A percentile compares a stretch with the other conserved stretches of the same genome.
phyloP scores from a whole-genome alignment of 257 asterid species.

The Echites panduratus region DNA sequence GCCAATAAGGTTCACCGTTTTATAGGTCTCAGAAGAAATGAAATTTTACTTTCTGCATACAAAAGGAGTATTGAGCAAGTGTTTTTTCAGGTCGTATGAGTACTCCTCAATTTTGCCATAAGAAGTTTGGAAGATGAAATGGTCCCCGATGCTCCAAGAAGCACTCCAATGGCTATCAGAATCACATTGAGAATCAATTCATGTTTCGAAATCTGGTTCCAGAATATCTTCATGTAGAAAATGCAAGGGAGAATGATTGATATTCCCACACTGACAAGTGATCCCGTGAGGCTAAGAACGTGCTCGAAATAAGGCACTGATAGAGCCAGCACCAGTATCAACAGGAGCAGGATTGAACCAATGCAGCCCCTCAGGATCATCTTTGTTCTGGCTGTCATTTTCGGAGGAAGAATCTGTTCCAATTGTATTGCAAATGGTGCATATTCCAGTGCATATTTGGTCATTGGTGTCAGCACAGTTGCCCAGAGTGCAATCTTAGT shows the following conservation, averaged over 20 bases:
- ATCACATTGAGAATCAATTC: slow-evolving; percentile 31
- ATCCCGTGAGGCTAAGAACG: slow-evolving; percentile 70
- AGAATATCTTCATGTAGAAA: slow-evolving; percentile 55
- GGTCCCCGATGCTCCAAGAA: slow-evolving; percentile 56
- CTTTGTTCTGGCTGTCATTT: slow-evolving; percentile 39
- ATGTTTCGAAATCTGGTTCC: slow-evolving; percentile 32
- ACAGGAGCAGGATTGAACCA: slow-evolving; percentile 47
- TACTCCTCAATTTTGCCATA: slow-evolving; percentile 28
- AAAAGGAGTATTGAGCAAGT: background rate
- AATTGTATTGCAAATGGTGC: slow-evolving; percentile 67
- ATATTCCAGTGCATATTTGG: slow-evolving; percentile 67
- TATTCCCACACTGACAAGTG: slow-evolving; percentile 59
- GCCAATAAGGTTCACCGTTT: too few species aligned
- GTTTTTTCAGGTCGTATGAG: slow-evolving; percentile 19
- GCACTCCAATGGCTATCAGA: slow-evolving; percentile 34
- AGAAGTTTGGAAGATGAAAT: slow-evolving; percentile 58
- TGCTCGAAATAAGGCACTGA: slow-evolving; percentile 61
- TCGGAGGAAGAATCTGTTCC: slow-evolving; percentile 39
- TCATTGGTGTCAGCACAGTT: slow-evolving; percentile 61
- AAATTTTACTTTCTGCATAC: too few species aligned
- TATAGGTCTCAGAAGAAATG: too few species aligned
- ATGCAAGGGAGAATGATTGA: slow-evolving; percentile 50
- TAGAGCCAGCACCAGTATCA: slow-evolving; percentile 51
- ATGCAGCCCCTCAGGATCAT: slow-evolving; percentile 44
- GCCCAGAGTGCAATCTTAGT: slow-evolving; percentile 78